Conservation (phyloP, 805 yeast species). For the Metschnikowia lachancei region DNA sequence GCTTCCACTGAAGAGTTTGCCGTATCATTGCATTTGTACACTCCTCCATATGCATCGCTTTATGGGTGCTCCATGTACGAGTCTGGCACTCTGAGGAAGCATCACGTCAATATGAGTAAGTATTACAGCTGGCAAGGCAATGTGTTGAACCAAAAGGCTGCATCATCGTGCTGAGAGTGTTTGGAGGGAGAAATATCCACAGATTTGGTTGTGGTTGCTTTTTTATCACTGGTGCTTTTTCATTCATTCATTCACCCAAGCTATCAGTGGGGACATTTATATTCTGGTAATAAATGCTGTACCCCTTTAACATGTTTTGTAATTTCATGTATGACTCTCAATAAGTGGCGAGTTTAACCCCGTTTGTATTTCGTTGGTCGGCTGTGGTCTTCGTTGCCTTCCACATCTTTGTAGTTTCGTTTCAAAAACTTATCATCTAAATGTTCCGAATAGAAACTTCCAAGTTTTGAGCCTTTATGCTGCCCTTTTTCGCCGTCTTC, state of each 20-base stretch:
- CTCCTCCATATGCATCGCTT: slow-evolving; percentile 71
- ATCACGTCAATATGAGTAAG: slow-evolving; percentile 56
- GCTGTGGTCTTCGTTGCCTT: slow-evolving; percentile 31
- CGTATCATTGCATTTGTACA: slow-evolving; percentile 67
- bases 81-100: slow-evolving; percentile 46
- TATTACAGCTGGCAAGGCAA: slow-evolving; percentile 62
- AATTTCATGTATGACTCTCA: too few relatives aligned
- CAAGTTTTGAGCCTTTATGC: slow-evolving; percentile 27
- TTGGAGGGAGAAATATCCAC: not conserved
- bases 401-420: slow-evolving; percentile 27
- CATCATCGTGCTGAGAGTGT: slow-evolving; percentile 18
- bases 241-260: not conserved
- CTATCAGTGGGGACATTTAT: slow-evolving; percentile 3
- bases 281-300: slow-evolving; percentile 10
- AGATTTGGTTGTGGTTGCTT: not conserved
- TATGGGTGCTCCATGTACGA: slow-evolving; percentile 55
- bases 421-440: slow-evolving; percentile 27
- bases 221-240: not conserved
- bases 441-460: slow-evolving; percentile 22
- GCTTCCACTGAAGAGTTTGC: slow-evolving; percentile 42
- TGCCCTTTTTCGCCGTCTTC: slow-evolving; percentile 21
- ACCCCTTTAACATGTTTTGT: not conserved
- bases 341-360: not conserved
- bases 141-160: slow-evolving; percentile 25
- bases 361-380: slow-evolving; percentile 26